Percentiles rank a stretch among this genome's conserved stretches.
Evolutionary conservation across 1,139 yeast species (phyloP).

Genomic region (Sugiyamaella novakii): DNA sequence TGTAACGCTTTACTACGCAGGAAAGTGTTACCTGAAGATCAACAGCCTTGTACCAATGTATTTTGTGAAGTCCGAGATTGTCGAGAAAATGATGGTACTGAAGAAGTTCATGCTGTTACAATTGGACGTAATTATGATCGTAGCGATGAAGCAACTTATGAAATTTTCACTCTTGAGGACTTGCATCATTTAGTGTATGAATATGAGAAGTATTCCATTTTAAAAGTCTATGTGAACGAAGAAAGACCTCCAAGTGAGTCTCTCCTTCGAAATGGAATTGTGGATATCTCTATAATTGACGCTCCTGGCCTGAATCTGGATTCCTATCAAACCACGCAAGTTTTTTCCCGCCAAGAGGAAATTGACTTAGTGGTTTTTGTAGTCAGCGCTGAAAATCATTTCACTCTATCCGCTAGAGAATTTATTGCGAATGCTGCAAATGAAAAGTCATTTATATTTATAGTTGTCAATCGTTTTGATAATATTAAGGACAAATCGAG

Average conservation of each 20-base stretch:
- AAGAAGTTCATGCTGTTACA: slow-evolving; percentile 93
- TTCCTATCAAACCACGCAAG: slow-evolving; percentile 91
- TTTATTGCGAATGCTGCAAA: slow-evolving; percentile 88
- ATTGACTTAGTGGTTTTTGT: slow-evolving; percentile 96
- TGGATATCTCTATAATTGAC: slow-evolving; percentile 89
- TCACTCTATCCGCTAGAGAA: slow-evolving; percentile 91
- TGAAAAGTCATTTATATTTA: slow-evolving; percentile 88
- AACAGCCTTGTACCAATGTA: slow-evolving; percentile 96
- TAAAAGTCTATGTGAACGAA: slow-evolving; percentile 83
- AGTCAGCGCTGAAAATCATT: slow-evolving; percentile 93
- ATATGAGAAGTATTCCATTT: slow-evolving; percentile 67
- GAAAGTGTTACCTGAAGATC: slow-evolving; percentile 87
- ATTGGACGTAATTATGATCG: slow-evolving; percentile 60
- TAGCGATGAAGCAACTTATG: slow-evolving; percentile 66
- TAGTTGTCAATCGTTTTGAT: slow-evolving; percentile 92
- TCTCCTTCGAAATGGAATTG: slow-evolving; percentile 82
- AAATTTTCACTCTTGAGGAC: slow-evolving; percentile 54
- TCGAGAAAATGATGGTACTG: slow-evolving; percentile 68
- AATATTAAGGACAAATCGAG: slow-evolving; percentile 75
- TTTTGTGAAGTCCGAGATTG: slow-evolving; percentile 94
- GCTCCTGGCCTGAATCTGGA: slow-evolving; percentile 97
- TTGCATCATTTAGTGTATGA: slow-evolving; percentile 73
- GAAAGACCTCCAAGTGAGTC: slow-evolving; percentile 67
- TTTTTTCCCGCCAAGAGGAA: slow-evolving; percentile 94
- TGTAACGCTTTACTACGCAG: slow-evolving; percentile 87